phyloP scores from a whole-genome alignment of 2,329 filamentous ascomycete species.

The Cadophora malorum region DNA sequence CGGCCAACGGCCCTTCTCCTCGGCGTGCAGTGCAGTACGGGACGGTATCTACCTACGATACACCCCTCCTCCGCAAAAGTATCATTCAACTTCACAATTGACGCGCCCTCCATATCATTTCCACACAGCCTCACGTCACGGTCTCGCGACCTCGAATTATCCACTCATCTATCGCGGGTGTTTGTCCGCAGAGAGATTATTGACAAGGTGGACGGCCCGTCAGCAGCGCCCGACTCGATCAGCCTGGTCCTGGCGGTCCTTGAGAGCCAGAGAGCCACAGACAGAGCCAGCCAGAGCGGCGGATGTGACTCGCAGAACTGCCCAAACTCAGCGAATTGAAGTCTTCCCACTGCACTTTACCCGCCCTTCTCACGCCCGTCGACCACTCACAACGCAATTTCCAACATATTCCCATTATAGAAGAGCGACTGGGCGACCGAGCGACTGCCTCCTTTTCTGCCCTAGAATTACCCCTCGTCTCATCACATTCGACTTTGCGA shows the following conservation, averaged over 20 bases:
- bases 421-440: conserved; percentile 13
- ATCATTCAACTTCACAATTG: not conserved
- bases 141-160: not conserved
- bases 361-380: conserved; percentile 30
- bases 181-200: not conserved
- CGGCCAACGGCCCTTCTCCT: too few species aligned
- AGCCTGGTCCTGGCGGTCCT: conserved; percentile 17
- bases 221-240: conserved; percentile 12
- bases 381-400: conserved; percentile 37
- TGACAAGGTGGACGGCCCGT: not conserved
- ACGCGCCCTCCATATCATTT: not conserved
- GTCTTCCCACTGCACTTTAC: conserved; percentile 27
- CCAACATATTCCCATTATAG: conserved; percentile 35
- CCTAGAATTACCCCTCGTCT: conserved; percentile 23
- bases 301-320: conserved; percentile 20
- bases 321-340: conserved; percentile 34
- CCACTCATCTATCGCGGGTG: not conserved
- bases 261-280: too few species aligned
- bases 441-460: conserved; percentile 29
- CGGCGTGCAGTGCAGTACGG: too few species aligned
- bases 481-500: conserved; percentile 30
- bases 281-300: not conserved
- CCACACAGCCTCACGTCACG: not conserved
- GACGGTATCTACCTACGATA: not conserved
- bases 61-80: conserved; percentile 17